Evolutionary conservation across 805 yeast genomes (phyloP).

Genomic region (Starmerella riodocensis): DNA sequence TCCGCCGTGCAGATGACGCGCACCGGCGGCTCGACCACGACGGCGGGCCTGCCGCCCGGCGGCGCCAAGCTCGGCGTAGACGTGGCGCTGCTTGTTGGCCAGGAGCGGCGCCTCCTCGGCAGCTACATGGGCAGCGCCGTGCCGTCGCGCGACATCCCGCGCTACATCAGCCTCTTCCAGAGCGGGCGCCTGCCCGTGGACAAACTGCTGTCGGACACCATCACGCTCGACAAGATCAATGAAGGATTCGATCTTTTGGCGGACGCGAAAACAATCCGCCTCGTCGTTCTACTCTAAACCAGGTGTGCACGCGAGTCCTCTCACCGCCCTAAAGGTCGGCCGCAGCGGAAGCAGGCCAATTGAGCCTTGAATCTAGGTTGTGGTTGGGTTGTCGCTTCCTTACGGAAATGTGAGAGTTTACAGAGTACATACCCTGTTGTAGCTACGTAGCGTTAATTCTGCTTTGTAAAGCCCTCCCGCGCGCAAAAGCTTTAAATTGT

Average conservation of each 20-base stretch:
- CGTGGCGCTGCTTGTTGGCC: conserved; percentile 95
- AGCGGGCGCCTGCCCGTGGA: conserved; percentile 74
- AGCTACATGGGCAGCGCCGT: conserved; percentile 95
- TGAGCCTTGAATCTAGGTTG: no score
- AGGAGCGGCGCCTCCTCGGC: conserved; percentile 98
- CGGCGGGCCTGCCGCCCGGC: conserved; percentile 98
- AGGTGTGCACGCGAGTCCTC: no score
- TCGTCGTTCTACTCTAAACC: conserved; percentile 39
- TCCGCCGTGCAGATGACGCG: conserved; percentile 91
- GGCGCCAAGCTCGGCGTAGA: conserved; percentile 75
- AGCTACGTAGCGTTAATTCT: no score
- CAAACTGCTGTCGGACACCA: conserved; percentile 85
- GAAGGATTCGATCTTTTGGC: conserved; percentile 89
- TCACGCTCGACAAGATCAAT: conserved; percentile 65
- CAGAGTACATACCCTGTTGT: no score
- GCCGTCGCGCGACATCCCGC: conserved; percentile 88
- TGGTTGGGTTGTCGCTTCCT: no score
- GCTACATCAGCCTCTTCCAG: conserved; percentile 73
- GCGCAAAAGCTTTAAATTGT: no score
- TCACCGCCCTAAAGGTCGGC: no score
- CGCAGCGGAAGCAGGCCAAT: no score
- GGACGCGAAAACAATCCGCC: conserved; percentile 82
- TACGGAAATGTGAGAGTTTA: no score
- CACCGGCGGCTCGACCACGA: conserved; percentile 87
- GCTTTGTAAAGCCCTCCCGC: no score